These are phyloP conservation scores for Heritiera fomes DNA, from an alignment of 345 rosid species.

Conservation along the genomic window DNA sequence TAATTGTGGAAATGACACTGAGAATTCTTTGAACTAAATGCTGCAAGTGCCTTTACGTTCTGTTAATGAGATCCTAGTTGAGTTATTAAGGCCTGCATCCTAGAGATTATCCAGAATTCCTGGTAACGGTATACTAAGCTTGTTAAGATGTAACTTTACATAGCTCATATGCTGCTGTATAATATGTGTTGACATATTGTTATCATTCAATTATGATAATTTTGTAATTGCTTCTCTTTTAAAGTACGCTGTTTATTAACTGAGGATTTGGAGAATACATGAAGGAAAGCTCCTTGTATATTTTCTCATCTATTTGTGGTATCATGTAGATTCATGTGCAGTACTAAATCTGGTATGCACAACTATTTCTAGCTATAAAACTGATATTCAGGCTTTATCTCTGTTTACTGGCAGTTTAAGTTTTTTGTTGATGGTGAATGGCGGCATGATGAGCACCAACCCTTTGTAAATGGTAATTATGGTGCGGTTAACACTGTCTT, in stretches of 20 bases:
- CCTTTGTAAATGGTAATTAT: conserved; percentile 51
- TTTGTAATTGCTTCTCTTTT: not conserved
- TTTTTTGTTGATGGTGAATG: conserved; percentile 91
- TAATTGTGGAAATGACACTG: not conserved
- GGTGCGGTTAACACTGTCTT: conserved; percentile 74
- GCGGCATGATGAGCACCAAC: conserved; percentile 83
- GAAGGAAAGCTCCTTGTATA: not conserved
- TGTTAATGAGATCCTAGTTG: not conserved
- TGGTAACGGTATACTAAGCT: conserved; percentile 9
- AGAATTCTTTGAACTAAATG: not conserved
- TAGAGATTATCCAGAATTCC: not conserved
- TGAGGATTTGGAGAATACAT: not conserved
- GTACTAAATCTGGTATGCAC: not conserved
- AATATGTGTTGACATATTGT: not conserved
- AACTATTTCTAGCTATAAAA: conserved; percentile 10
- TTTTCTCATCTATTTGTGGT: not conserved
- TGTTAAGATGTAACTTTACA: not conserved
- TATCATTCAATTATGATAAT: not conserved
- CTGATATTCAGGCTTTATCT: conserved; percentile 29
- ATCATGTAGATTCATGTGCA: not conserved
- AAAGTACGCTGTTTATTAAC: not conserved
- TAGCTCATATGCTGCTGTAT: not conserved
- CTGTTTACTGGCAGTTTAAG: conserved; percentile 67
- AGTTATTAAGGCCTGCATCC: not conserved
- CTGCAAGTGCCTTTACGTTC: not conserved